A percentile compares a stretch with the other conserved stretches of the same genome.
Conservation (phyloP, 2,329 filamentous ascomycete genomes). For the Clarireedia monteithiana region DNA sequence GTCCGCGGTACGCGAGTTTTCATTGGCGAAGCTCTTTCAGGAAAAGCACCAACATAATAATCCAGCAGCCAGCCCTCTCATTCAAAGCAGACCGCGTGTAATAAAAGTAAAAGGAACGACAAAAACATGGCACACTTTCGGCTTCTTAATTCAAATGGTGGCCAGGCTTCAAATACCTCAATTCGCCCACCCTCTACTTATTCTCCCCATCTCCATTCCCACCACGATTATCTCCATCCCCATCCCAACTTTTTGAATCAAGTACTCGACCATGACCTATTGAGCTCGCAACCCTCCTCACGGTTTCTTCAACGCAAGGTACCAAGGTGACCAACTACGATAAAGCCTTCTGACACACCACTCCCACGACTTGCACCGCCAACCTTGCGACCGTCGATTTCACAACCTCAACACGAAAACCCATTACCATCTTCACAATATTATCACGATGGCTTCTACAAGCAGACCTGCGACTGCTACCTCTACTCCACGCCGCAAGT, state of each 20-base stretch:
- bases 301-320: background rate
- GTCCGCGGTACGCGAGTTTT: too few relatives aligned
- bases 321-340: background rate
- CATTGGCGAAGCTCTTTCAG: too few relatives aligned
- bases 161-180: too few relatives aligned
- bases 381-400: slow-evolving; percentile 4
- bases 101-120: too few relatives aligned
- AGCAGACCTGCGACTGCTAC: slow-evolving; percentile 15
- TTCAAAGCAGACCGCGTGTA: too few relatives aligned
- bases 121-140: too few relatives aligned
- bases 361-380: background rate
- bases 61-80: too few relatives aligned
- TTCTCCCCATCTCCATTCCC: too few relatives aligned
- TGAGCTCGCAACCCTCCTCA: background rate
- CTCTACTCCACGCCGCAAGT: slow-evolving; percentile 21
- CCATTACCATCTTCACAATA: background rate
- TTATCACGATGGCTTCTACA: slow-evolving; percentile 21
- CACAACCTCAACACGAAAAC: background rate
- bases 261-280: background rate
- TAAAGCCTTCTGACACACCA: slow-evolving; percentile 1
- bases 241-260: background rate
- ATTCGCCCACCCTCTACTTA: too few relatives aligned
- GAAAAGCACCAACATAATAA: too few relatives aligned
- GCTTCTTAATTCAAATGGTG: too few relatives aligned
- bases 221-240: too few relatives aligned